These are phyloP conservation scores for Metschnikowia cubensis DNA, from an alignment of 805 yeast genomes.

Conservation along the genomic window DNA sequence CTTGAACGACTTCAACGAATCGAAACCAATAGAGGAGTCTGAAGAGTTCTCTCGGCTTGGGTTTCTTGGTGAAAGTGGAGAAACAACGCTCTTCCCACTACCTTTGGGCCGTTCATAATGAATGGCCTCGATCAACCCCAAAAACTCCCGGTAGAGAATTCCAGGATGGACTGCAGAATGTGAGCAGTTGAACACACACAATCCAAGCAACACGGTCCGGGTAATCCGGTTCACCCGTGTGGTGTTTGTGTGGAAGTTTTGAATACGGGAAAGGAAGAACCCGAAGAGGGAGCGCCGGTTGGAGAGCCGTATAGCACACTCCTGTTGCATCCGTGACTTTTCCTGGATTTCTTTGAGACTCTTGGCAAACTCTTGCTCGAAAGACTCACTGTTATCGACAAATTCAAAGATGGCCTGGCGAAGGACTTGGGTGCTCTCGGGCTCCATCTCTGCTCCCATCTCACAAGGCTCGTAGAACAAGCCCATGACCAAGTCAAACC, in stretches of 20 bases:
- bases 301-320: conserved; percentile 6
- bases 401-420: conserved; percentile 5
- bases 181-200: conserved; percentile 8
- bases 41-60: neutral
- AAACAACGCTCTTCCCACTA: neutral
- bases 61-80: neutral
- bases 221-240: conserved; percentile 10
- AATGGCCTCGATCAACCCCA: neutral
- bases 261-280: conserved; percentile 5
- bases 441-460: neutral
- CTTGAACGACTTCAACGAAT: neutral
- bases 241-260: conserved; percentile 8
- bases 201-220: conserved; percentile 5
- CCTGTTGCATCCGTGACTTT: conserved; percentile 1
- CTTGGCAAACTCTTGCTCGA: conserved; percentile 9
- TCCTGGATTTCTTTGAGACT: conserved; percentile 6
- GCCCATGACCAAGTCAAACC: conserved; percentile 9
- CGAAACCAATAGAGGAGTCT: neutral
- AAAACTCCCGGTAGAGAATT: neutral
- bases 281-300: conserved; percentile 8
- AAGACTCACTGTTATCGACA: conserved; percentile 6
- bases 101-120: neutral
- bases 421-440: conserved; percentile 1
- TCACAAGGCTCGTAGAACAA: conserved; percentile 9
- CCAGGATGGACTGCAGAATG: conserved; percentile 4